Conservation (phyloP, 176 grass and related monocot genomes). For the Oryza nivara region DNA sequence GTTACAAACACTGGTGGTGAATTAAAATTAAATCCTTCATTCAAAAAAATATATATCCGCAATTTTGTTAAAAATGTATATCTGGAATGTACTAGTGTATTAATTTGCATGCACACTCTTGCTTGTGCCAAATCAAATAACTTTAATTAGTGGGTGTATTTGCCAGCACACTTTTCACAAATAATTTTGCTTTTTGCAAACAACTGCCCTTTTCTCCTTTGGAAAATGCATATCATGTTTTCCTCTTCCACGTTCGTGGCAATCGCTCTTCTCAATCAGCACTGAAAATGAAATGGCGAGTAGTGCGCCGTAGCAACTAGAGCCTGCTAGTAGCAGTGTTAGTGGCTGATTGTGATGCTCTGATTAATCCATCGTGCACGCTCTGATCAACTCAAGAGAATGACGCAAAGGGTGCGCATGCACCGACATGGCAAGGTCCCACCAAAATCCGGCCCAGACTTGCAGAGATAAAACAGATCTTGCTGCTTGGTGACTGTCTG, state of each 20-base stretch:
- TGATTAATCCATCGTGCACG: not conserved
- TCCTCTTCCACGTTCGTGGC: not conserved
- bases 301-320: constrained; percentile 1
- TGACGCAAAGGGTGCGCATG: not conserved
- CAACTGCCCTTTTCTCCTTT: not conserved
- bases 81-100: not conserved
- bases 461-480: not conserved
- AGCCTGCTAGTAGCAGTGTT: not conserved
- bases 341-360: not conserved
- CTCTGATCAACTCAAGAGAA: not conserved
- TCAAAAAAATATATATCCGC: too few relatives aligned
- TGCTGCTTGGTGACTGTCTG: not conserved
- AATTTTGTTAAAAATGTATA: too few relatives aligned
- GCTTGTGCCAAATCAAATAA: not conserved
- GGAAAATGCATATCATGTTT: not conserved
- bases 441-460: not conserved
- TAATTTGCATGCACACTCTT: not conserved
- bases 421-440: not conserved
- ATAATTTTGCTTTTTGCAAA: not conserved
- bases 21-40: too few relatives aligned
- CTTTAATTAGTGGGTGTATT: not conserved
- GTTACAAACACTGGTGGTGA: too few relatives aligned
- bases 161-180: not conserved
- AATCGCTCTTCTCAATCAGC: not conserved
- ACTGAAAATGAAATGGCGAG: not conserved